Evolutionary conservation across 257 asterid species (phyloP), one percentile per base, ranked within the genome.

Genomic region (Scutellaria galericulata): DNA sequence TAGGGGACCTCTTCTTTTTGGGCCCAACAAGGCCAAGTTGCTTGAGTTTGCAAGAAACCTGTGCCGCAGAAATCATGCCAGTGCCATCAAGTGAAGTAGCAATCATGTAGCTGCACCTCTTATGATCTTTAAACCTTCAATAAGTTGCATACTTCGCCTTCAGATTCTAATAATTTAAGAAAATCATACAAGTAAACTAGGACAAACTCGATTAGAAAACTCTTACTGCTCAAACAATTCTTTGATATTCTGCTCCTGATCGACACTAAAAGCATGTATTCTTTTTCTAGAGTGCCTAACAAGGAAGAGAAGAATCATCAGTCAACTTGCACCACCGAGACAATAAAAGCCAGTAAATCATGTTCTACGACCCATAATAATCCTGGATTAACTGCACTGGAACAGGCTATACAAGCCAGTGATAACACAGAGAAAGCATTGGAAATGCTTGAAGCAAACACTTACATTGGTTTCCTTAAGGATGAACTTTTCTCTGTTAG

Each of bases 211-310:
- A 67, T 56, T 24, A 24, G 51, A 56, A 48, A 76, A 62, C 74
- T 87, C 98, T 89, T 82, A 94, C 99, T 91, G 95, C 80, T 82
- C 86, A 77, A 86, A 94, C 78, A 91, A 83, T 13, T 85, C 92
- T 86, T 82, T 91, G 42, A 94, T 87, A 85, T 79, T 84, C 87
- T 82, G 87, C 80, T 91, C 98, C 79, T 92, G 89, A 79, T 85
- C 91, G 48, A 62, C 84, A 81, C 86, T 91, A 84, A 91, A 84
- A 54, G 92, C 92, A 7, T 68, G 82, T 75, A 81, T 89, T 83
- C 97, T 83, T 86, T 87, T 94, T 79, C 92, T 86, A 42, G 86
- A 82, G 80, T 85, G 86, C 90, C 97, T 93, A 80, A 68, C 73
- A 71, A 79, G 57, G 54, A 68, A 66, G 69, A 55, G 45, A 65